A percentile compares a stretch with the other conserved stretches of the same genome.
These are phyloP conservation scores for Apiospora saccharicola DNA, from an alignment of 2,329 filamentous ascomycete genomes.

Conservation along the genomic window DNA sequence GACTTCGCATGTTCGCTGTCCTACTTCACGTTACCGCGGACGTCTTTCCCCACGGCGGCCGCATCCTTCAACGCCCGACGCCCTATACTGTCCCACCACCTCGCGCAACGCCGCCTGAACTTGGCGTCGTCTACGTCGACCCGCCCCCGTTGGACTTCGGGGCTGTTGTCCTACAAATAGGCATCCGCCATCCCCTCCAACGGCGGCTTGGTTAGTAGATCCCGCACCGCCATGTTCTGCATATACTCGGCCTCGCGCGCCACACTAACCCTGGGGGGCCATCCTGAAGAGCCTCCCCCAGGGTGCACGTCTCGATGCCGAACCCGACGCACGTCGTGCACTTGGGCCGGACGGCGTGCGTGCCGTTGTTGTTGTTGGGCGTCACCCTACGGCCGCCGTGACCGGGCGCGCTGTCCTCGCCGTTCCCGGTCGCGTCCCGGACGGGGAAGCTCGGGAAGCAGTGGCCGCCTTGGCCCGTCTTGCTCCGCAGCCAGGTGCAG, in stretches of 20 bases:
- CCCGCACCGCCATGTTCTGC: not conserved
- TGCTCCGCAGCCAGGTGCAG: not conserved
- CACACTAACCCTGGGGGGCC: not conserved
- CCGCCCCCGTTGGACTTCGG: too few relatives aligned
- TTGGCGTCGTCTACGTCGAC: too few relatives aligned
- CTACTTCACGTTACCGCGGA: too few relatives aligned
- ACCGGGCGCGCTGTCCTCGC: not conserved
- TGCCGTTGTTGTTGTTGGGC: not conserved
- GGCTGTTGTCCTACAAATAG: too few relatives aligned
- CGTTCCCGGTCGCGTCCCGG: not conserved
- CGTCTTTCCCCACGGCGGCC: too few relatives aligned
- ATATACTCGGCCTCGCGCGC: not conserved
- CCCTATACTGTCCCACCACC: too few relatives aligned
- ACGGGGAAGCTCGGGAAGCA: not conserved
- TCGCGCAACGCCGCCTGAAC: too few relatives aligned
- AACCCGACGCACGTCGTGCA: not conserved
- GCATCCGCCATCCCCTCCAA: not conserved
- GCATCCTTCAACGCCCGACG: too few relatives aligned
- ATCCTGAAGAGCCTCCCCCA: not conserved
- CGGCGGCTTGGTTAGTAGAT: not conserved
- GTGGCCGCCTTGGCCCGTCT: not conserved
- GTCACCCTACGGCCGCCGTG: not conserved
- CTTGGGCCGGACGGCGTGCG: not conserved
- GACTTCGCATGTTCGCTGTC: too few relatives aligned
- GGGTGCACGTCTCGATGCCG: not conserved